phyloP scores from a whole-genome alignment of 805 yeast species.

The Candida xyloterini region DNA sequence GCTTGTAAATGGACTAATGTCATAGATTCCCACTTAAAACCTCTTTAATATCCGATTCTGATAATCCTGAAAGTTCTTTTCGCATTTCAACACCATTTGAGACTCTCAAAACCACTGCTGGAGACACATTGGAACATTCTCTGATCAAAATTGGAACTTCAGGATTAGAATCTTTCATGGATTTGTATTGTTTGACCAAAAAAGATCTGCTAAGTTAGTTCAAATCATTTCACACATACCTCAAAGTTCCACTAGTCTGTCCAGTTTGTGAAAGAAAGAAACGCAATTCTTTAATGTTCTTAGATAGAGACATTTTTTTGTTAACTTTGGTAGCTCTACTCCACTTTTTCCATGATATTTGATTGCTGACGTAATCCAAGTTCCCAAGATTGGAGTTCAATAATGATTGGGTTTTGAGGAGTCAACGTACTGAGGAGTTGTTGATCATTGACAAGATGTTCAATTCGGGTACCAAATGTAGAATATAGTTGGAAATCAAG shows the following conservation, averaged over 20 bases:
- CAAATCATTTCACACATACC: slow-evolving; percentile 34
- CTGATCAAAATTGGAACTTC: slow-evolving; percentile 71
- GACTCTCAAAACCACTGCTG: slow-evolving; percentile 72
- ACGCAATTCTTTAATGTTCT: slow-evolving; percentile 71
- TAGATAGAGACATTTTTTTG: slow-evolving; percentile 33
- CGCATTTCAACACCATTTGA: slow-evolving; percentile 53
- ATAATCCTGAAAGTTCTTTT: slow-evolving; percentile 47
- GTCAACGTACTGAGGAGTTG: slow-evolving; percentile 11
- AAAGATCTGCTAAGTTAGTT: slow-evolving; percentile 44
- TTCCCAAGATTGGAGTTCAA: slow-evolving; percentile 5
- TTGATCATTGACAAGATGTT: slow-evolving; percentile 23
- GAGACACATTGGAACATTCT: slow-evolving; percentile 71
- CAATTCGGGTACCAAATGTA: slow-evolving; percentile 8
- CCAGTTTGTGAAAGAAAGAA: slow-evolving; percentile 80
- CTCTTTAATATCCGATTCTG: slow-evolving; percentile 41
- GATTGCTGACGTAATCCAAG: slow-evolving; percentile 7
- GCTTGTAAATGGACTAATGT: slow-evolving; percentile 7
- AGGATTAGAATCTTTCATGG: slow-evolving; percentile 61
- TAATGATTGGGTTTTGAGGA: slow-evolving; percentile 4
- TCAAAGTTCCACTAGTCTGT: slow-evolving; percentile 63
- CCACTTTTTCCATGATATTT: slow-evolving; percentile 5
- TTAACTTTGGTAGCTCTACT: slow-evolving; percentile 4
- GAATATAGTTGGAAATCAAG: slow-evolving; percentile 25
- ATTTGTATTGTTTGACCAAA: slow-evolving; percentile 60
- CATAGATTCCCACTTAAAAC: slow-evolving; percentile 25